Percentiles rank a stretch among this genome's conserved stretches.
phyloP scores from a whole-genome alignment of 78 protist genomes.

The Diacronema lutheri region DNA sequence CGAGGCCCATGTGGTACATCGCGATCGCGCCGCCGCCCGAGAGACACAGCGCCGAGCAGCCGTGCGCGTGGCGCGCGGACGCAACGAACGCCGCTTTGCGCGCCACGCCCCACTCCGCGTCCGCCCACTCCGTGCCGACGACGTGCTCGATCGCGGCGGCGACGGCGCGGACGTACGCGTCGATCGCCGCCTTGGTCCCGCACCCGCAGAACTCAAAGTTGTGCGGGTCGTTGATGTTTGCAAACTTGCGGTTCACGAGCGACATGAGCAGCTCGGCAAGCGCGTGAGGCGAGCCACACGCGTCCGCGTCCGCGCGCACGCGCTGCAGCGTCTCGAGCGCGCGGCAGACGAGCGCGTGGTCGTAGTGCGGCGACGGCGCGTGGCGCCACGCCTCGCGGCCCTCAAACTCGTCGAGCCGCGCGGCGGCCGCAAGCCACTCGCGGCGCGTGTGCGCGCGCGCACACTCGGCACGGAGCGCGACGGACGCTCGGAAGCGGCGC shows the following conservation, averaged over 20 bases:
- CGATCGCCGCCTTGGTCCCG: background rate
- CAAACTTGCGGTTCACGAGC: background rate
- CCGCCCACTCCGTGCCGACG: background rate
- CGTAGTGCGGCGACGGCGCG: background rate
- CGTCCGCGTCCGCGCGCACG: background rate
- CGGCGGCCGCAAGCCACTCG: background rate
- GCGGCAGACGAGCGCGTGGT: background rate
- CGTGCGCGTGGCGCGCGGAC: background rate
- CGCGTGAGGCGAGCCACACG: background rate
- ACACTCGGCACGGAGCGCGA: background rate
- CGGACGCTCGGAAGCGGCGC: background rate
- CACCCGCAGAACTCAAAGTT: background rate
- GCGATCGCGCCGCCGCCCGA: constrained; percentile 27
- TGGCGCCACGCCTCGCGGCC: background rate
- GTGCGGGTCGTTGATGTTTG: background rate
- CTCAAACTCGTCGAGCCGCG: background rate
- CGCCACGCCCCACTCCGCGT: background rate
- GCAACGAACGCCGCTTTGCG: background rate
- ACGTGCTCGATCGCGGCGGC: background rate
- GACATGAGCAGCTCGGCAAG: background rate
- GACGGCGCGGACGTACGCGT: background rate
- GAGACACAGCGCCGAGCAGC: constrained; percentile 17
- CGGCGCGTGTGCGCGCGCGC: background rate
- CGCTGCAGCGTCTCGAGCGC: background rate
- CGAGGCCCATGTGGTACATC: background rate